These are phyloP conservation scores for Bathelium albidoporum DNA, from an alignment of 495 filamentous ascomycete species.

Conservation along the genomic window DNA sequence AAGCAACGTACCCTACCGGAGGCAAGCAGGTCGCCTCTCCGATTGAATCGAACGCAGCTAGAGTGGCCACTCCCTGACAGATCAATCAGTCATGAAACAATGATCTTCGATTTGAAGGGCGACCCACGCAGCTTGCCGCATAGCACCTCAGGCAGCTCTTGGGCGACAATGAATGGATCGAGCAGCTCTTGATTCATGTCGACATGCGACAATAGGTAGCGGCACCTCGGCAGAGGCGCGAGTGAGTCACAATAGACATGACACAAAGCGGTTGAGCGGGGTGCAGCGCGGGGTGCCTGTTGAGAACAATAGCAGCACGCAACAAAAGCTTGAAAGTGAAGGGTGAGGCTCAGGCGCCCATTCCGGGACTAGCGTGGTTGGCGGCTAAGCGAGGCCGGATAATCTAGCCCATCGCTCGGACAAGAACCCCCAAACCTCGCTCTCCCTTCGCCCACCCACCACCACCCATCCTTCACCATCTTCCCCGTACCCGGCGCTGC, in stretches of 20 bases:
- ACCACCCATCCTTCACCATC: background rate
- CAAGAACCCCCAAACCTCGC: background rate
- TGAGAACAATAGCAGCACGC: too few species aligned
- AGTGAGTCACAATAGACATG: background rate
- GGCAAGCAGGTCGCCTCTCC: constrained; percentile 85
- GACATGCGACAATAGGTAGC: background rate
- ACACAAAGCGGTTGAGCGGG: background rate
- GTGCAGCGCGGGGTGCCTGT: too few species aligned
- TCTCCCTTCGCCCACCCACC: background rate
- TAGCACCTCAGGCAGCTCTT: constrained; percentile 88
- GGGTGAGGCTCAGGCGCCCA: background rate
- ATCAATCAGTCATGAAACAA: constrained; percentile 13
- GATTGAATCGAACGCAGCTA: constrained; percentile 75
- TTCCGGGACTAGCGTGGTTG: background rate
- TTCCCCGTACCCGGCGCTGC: background rate
- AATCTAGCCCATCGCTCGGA: background rate
- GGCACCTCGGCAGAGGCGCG: background rate
- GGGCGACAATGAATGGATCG: constrained; percentile 75
- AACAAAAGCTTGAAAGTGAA: too few species aligned
- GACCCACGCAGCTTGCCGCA: constrained; percentile 67
- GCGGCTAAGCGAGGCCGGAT: background rate
- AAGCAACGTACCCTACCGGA: constrained; percentile 58
- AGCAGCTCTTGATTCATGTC: constrained; percentile 69
- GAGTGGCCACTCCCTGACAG: constrained; percentile 51
- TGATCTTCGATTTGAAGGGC: background rate